Base-by-base conservation (phyloP, 257 asterid species). In the Solanum chilense region DNA sequence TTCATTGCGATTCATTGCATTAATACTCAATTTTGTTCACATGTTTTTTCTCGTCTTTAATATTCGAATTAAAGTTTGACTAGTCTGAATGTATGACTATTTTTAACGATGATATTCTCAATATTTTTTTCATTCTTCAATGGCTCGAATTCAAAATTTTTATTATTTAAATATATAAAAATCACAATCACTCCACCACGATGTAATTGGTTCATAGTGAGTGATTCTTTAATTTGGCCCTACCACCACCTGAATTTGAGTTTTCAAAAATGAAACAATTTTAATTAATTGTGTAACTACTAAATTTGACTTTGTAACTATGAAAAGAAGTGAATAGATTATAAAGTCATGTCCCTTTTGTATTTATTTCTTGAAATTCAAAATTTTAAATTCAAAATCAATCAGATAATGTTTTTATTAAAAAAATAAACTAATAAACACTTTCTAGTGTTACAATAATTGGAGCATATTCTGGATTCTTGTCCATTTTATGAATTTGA, bases 101-200 rank as follows among this genome's bases (percentile, higher is more conserved):
- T 52, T 21, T 1, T 21, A 1, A 3, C 14, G 0, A 2, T 1
- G 0, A 1, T 10, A 60, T 0, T 60, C 0, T 1, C 27, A 64
- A 64, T 3, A n/a, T 4, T 62, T 5, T 64, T n/a, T 64, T 64
- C 31, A 11, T n/a, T 4, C 33, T n/a, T 4, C 1, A n/a, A 0
- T 62, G 3, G 1, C 16, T 11, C 14, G 9, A 64, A 5, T 11
- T 3, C 4, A 1, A 64, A 1, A 12, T 0, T 64, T 25, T 12
- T 2, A 2, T 62, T n/a, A 62, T 2, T 64, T 64, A 64, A 5
- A 2, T 1, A 1, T 5, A 8, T 1, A 64, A 5, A 11, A n/a
- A n/a, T 64, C 18, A 0, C 35, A 5, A 25, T 3, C 9, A 25
- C 2, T 8, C 0, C 3, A 3, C 6, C 4, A 12, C 16, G 1